Evolutionary conservation across 2,329 filamentous ascomycete genomes (phyloP).

Genomic region (Diplocarpon rosae): DNA sequence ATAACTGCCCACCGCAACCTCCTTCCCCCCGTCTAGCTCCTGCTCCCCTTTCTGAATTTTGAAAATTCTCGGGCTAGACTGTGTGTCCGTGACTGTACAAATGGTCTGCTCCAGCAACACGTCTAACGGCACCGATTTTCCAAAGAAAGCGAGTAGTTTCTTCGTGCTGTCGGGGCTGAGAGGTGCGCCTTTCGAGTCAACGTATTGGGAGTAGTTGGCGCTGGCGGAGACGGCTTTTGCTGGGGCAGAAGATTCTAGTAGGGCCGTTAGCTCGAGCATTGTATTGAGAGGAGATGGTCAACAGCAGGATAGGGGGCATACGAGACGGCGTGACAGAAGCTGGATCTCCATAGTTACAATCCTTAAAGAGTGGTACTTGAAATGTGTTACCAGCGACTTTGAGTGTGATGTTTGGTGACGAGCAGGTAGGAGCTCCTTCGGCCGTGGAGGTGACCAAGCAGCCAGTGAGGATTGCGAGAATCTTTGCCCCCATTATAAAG

Average conservation of each 20-base stretch:
- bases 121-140: conserved; percentile 1
- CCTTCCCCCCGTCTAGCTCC: too few species aligned
- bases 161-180: conserved; percentile 3
- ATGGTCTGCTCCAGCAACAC: conserved; percentile 3
- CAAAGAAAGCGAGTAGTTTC: conserved; percentile 8
- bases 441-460: not conserved
- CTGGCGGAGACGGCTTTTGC: not conserved
- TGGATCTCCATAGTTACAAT: conserved; percentile 6
- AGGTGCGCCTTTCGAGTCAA: conserved; percentile 4
- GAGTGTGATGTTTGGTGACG: too few species aligned
- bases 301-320: not conserved
- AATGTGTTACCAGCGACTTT: conserved; percentile 1
- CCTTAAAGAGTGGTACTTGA: conserved; percentile 10
- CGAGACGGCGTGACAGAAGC: conserved; percentile 2
- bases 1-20: too few species aligned
- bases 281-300: not conserved
- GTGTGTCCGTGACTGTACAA: conserved; percentile 9
- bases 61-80: too few species aligned
- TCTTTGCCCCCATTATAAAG: too few species aligned
- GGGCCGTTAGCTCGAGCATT: too few species aligned
- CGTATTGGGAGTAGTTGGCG: conserved; percentile 8
- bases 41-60: too few species aligned
- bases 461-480: not conserved
- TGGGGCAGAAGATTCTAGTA: too few species aligned
- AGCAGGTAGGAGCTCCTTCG: not conserved